Base-by-base conservation (phyloP, 305 asterid genomes). In the Fraxinus xanthoxyloides region DNA sequence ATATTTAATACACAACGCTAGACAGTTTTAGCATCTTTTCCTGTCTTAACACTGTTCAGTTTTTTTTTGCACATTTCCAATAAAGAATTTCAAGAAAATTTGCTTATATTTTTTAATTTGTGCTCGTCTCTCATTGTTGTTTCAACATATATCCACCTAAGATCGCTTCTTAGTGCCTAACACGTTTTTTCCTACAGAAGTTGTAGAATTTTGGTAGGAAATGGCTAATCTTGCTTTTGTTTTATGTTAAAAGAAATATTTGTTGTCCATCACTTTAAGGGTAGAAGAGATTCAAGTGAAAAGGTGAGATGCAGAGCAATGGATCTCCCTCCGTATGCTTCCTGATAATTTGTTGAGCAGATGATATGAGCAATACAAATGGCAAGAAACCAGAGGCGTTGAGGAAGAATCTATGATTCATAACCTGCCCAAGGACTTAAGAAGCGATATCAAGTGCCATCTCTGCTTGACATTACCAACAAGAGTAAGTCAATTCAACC, bases 341-440 rank as follows among this genome's bases (percentile, higher is more conserved):
- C 93, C 91, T 26, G 86, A 89, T 80, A 28, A 87, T 19, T 80
- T 93, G 54, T 81, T 85, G 81, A 86, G n/a, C 31, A 88, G 95
- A 79, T 83, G 89, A 54, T 88, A 90, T 30, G 92, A 90, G 54
- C 92, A 89, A 72, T 90, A 92, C 81, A 91, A 84, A 79, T 92
- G 97, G 97, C 93, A 88, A 79, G 89, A 90, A 81, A 93, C 89
- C 48, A 85, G 95, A 82, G 97, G 95, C 0, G 93, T 91, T 8
- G 87, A 91, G 9, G 94, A 90, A 84, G 91, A 93, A 17, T 67
- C 89, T 35, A 84, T 92, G 59, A 87, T 93, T 81, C 82, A 70
- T 56, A 91, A 90, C 38, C 7, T 34, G 38, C 38, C 38, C 1
- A 5, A 34, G 1, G 38, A 5, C 38, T 34, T 32, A 32, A 86